Percentiles rank a stretch among this genome's conserved stretches.
phyloP scores from a whole-genome alignment of 768 basidiomycete species.

The Leccinellum rugosiceps region DNA sequence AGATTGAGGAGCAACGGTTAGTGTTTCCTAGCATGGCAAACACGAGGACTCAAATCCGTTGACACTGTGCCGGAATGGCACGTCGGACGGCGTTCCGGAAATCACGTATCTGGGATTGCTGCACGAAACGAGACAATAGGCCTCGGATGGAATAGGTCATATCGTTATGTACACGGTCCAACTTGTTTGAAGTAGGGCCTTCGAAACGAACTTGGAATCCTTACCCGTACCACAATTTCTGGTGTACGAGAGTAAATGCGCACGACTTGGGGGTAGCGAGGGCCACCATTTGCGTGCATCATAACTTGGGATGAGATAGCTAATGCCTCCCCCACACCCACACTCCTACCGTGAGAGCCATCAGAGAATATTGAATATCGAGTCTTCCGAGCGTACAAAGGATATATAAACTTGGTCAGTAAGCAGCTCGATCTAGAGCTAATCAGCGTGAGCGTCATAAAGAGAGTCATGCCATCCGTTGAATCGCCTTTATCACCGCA shows the following conservation, averaged over 20 bases:
- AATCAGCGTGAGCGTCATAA: not conserved
- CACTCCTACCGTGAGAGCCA: not conserved
- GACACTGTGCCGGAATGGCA: not conserved
- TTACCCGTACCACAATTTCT: not conserved
- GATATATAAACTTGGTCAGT: not conserved
- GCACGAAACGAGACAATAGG: not conserved
- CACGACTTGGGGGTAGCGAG: not conserved
- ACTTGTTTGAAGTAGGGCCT: not conserved
- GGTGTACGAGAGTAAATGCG: not conserved
- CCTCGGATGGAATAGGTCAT: not conserved
- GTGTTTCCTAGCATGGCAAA: not conserved
- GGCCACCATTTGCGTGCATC: not conserved
- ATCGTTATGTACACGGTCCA: not conserved
- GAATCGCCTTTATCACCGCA: constrained; percentile 42
- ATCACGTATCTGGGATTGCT: not conserved
- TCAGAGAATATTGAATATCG: not conserved
- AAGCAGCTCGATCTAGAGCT: not conserved
- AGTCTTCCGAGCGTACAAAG: not conserved
- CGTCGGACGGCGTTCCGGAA: not conserved
- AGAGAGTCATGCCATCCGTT: constrained; percentile 4
- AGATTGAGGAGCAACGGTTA: not conserved
- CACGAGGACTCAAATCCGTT: not conserved
- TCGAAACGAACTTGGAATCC: not conserved
- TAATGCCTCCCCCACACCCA: not conserved
- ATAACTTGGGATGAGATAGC: not conserved